Evolutionary conservation across 2,329 filamentous ascomycete species (phyloP).

Genomic region (Cladosporium colombiae): DNA sequence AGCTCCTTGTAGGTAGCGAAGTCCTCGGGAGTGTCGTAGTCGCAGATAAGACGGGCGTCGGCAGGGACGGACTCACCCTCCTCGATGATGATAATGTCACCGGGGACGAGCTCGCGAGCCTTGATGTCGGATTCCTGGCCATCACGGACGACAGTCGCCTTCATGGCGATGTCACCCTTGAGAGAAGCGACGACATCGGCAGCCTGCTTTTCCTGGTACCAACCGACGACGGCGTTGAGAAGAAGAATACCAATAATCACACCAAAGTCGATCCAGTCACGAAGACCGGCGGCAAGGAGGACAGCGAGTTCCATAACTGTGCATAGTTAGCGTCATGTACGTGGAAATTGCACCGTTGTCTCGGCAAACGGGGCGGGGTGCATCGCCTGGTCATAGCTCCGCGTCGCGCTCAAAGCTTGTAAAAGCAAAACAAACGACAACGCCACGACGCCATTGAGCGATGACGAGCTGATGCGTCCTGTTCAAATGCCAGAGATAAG

Average conservation of each 20-base stretch:
- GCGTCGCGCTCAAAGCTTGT: slow-evolving; percentile 25
- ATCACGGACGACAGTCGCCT: slow-evolving; percentile 66
- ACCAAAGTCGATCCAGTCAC: slow-evolving; percentile 76
- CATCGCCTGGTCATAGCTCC: slow-evolving; percentile 26
- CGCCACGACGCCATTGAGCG: slow-evolving; percentile 10
- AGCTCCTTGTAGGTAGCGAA: slow-evolving; percentile 68
- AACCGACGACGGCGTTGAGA: slow-evolving; percentile 75
- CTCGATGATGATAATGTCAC: slow-evolving; percentile 73
- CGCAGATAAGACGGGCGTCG: slow-evolving; percentile 71
- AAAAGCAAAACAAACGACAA: slow-evolving; percentile 24
- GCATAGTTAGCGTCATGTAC: slow-evolving; percentile 21
- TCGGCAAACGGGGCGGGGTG: slow-evolving; percentile 18
- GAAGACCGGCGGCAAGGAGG: slow-evolving; percentile 70
- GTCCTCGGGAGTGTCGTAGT: slow-evolving; percentile 67
- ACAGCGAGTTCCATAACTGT: slow-evolving; percentile 76
- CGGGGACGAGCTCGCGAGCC: slow-evolving; percentile 72
- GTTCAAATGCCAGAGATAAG: neutral
- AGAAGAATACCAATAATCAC: slow-evolving; percentile 74
- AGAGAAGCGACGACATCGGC: slow-evolving; percentile 73
- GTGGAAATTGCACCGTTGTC: slow-evolving; percentile 30
- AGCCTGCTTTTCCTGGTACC: slow-evolving; percentile 80
- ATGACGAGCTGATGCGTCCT: slow-evolving; percentile 16
- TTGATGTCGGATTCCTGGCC: slow-evolving; percentile 69
- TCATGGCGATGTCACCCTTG: slow-evolving; percentile 79
- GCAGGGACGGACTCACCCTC: slow-evolving; percentile 71